Percentiles rank a stretch among this genome's conserved stretches.
These are phyloP conservation scores for Amphichorda felina DNA, from an alignment of 2,329 filamentous ascomycete species.

Conservation along the genomic window DNA sequence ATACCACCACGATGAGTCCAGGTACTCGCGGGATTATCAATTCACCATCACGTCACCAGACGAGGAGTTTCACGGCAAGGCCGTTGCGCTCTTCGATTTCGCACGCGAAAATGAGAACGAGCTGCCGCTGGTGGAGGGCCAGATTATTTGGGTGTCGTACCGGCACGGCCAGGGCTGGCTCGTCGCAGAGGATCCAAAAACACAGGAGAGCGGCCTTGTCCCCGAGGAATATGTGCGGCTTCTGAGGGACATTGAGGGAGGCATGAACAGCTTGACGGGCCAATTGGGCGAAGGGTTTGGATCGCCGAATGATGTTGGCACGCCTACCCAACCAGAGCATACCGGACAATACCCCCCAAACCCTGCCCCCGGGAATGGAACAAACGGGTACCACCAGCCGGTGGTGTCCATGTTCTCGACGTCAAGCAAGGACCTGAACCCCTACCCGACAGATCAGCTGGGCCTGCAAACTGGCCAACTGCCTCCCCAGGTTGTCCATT, in stretches of 20 bases:
- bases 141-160: slow-evolving; percentile 94
- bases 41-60: slow-evolving; percentile 93
- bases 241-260: slow-evolving; percentile 85
- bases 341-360: slow-evolving; percentile 30
- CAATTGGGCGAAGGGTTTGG: slow-evolving; percentile 40
- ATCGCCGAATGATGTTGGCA: slow-evolving; percentile 43
- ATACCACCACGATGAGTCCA: slow-evolving; percentile 53
- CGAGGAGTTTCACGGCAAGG: slow-evolving; percentile 95
- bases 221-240: slow-evolving; percentile 94
- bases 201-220: slow-evolving; percentile 85
- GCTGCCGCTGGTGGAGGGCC: slow-evolving; percentile 80
- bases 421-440: slow-evolving; percentile 57
- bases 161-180: slow-evolving; percentile 95
- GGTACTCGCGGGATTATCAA: slow-evolving; percentile 85
- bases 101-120: slow-evolving; percentile 94
- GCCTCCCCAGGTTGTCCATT: slow-evolving; percentile 55
- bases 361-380: slow-evolving; percentile 24
- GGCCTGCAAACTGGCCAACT: slow-evolving; percentile 50
- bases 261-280: slow-evolving; percentile 61
- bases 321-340: slow-evolving; percentile 51
- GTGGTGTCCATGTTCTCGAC: slow-evolving; percentile 59
- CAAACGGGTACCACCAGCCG: slow-evolving; percentile 57
- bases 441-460: slow-evolving; percentile 53
- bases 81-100: slow-evolving; percentile 92
- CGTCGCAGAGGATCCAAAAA: slow-evolving; percentile 91